Conservation (phyloP, 1,139 yeast species). For the Geotrichum klebahnii region DNA sequence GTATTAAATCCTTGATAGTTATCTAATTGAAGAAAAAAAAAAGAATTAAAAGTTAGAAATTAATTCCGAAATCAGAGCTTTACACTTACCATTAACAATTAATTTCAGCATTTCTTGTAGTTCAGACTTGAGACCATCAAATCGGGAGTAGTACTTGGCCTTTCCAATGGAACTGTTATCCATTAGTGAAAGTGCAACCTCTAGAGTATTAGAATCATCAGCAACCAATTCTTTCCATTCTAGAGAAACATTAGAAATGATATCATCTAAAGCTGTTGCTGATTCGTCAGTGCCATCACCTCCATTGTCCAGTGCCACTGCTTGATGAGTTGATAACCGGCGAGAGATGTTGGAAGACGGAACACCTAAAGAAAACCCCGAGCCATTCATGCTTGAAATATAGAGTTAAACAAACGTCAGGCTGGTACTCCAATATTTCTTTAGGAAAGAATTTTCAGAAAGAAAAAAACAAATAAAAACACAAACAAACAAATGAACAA, state of each 20-base stretch:
- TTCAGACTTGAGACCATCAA: slow-evolving; percentile 55
- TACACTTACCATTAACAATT: slow-evolving; percentile 58
- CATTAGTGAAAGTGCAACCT: slow-evolving; percentile 71
- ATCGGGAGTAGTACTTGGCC: slow-evolving; percentile 60
- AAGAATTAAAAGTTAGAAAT: no score
- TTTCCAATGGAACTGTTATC: slow-evolving; percentile 87
- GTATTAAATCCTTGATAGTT: slow-evolving; percentile 83
- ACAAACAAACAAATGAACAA: no score
- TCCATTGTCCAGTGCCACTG: not conserved
- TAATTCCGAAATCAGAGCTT: not conserved
- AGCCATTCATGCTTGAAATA: slow-evolving; percentile 11
- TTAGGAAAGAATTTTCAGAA: not conserved
- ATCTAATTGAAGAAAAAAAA: slow-evolving; percentile 17
- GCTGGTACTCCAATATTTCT: not conserved
- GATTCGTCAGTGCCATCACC: slow-evolving; percentile 1
- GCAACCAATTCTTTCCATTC: slow-evolving; percentile 41
- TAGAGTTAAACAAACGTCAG: not conserved
- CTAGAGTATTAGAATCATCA: slow-evolving; percentile 68
- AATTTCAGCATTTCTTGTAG: slow-evolving; percentile 55
- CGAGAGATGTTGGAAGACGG: slow-evolving; percentile 18
- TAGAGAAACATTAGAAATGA: slow-evolving; percentile 19
- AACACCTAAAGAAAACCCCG: slow-evolving; percentile 13
- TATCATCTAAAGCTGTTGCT: slow-evolving; percentile 15
- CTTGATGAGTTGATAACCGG: slow-evolving; percentile 17
- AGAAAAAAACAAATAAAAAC: no score